These are phyloP conservation scores for Ophiostoma tasmaniense DNA, from an alignment of 2,329 filamentous ascomycete genomes.

Conservation along the genomic window DNA sequence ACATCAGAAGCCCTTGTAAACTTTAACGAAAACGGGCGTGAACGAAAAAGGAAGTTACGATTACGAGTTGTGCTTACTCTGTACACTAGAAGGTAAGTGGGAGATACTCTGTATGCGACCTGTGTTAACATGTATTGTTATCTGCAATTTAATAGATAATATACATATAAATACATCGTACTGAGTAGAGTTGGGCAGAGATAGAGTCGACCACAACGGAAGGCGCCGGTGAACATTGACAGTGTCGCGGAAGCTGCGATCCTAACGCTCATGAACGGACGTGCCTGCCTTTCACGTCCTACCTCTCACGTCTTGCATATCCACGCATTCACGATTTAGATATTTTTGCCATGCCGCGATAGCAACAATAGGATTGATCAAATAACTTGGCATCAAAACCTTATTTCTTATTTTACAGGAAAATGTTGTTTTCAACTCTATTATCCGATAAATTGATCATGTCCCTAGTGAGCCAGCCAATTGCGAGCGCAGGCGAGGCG, in stretches of 20 bases:
- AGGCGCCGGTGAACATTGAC: neutral
- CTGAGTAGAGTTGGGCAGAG: neutral
- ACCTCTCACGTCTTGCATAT: neutral
- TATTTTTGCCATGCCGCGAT: neutral
- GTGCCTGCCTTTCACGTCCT: neutral
- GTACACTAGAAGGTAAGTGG: neutral
- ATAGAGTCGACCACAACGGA: neutral
- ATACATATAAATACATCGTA: neutral
- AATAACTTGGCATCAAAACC: neutral
- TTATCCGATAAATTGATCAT: neutral
- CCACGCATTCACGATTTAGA: neutral
- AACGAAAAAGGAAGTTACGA: neutral
- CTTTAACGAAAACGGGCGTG: neutral
- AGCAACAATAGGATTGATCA: neutral
- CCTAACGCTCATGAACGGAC: neutral
- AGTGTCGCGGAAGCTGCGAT: neutral
- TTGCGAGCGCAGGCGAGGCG: conserved; percentile 6
- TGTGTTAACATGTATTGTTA: neutral
- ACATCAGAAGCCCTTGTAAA: neutral
- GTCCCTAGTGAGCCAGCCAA: neutral
- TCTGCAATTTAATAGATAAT: neutral
- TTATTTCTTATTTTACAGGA: neutral
- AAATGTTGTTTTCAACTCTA: neutral
- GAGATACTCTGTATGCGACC: neutral
- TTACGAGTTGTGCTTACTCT: neutral